These are phyloP conservation scores for Diaporthe citri DNA, from an alignment of 2,329 filamentous ascomycete genomes.

Conservation along the genomic window DNA sequence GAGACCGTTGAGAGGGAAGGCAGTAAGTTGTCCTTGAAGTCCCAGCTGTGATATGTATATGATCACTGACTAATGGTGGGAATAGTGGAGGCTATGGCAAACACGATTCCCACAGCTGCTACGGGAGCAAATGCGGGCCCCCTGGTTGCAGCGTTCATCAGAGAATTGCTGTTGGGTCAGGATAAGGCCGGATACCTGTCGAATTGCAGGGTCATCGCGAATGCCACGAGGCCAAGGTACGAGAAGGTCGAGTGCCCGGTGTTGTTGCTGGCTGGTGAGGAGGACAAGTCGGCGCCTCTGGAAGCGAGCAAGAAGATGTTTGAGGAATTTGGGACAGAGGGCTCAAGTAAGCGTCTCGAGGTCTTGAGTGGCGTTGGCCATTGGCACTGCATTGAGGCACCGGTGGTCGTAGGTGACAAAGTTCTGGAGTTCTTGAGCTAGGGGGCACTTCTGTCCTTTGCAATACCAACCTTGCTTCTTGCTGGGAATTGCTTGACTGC, in stretches of 20 bases:
- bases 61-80: not conserved
- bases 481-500: not conserved
- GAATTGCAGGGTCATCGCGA: constrained; percentile 51
- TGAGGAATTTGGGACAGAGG: constrained; percentile 15
- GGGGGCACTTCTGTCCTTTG: not conserved
- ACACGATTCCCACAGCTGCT: constrained; percentile 47
- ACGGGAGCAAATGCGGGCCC: constrained; percentile 50
- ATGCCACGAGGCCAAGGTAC: constrained; percentile 62
- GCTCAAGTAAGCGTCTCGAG: constrained; percentile 13
- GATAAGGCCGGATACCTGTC: constrained; percentile 51
- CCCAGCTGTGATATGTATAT: too few relatives aligned
- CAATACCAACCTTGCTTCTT: too few relatives aligned
- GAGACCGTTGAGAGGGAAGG: constrained; percentile 58
- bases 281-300: constrained; percentile 34
- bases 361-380: constrained; percentile 33
- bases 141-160: constrained; percentile 52
- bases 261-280: constrained; percentile 33
- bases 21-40: not conserved
- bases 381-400: constrained; percentile 37
- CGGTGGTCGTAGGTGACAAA: constrained; percentile 15
- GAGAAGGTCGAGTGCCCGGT: constrained; percentile 66
- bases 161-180: constrained; percentile 51
- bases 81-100: constrained; percentile 32
- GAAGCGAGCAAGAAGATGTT: constrained; percentile 33
- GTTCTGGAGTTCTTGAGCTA: constrained; percentile 17